Conservation (phyloP, 257 asterid genomes). For the Solanum boliviense region DNA sequence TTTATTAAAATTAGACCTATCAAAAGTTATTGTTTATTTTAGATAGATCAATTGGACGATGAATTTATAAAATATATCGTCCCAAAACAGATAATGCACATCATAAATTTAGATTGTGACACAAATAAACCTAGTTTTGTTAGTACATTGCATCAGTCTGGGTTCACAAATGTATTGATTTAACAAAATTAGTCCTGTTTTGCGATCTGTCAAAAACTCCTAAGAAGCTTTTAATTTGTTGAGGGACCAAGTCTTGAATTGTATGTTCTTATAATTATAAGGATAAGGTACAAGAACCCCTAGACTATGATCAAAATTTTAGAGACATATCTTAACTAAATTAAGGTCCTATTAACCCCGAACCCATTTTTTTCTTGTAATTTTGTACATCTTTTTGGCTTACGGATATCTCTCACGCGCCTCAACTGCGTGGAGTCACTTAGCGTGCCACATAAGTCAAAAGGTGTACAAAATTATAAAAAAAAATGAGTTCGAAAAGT, state of each 20-base stretch:
- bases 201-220: background rate
- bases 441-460: too few species aligned
- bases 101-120: background rate
- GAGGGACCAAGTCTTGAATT: background rate
- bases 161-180: background rate
- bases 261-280: too few species aligned
- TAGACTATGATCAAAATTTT: too few species aligned
- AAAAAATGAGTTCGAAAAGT: too few species aligned
- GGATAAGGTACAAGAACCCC: too few species aligned
- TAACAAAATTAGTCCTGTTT: background rate
- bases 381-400: too few species aligned
- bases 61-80: background rate
- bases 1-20: background rate
- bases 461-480: too few species aligned
- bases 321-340: too few species aligned
- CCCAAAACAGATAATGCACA: background rate
- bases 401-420: too few species aligned
- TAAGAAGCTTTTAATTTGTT: background rate
- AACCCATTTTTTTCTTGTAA: too few species aligned
- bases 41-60: background rate
- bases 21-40: background rate
- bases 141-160: background rate
- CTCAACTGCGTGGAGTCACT: too few species aligned
- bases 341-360: too few species aligned
- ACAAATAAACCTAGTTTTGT: background rate